Base-by-base conservation (phyloP, 2,329 filamentous ascomycete species). In the Ophiostoma pallidulum region DNA sequence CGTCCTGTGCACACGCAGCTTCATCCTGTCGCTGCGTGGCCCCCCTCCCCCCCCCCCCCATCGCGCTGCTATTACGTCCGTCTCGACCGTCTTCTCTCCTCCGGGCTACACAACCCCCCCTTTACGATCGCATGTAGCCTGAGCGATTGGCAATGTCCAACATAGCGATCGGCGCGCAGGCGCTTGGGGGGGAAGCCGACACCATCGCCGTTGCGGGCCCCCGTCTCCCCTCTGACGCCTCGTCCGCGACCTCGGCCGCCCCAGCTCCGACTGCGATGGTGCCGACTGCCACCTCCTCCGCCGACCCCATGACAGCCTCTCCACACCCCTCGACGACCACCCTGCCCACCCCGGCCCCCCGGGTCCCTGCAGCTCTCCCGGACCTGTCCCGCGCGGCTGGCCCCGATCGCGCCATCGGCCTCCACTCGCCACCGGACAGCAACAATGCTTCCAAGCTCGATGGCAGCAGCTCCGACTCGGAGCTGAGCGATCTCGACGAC, bases 401-500 rank as follows among this genome's bases (percentile, higher is more conserved):
- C 8, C 18, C 43, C 46, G 58, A 54, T 53, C 40, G 72, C 53
- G 64, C 68, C 26, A 66, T 63, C 51, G 76, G 76, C 56, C 64
- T 82, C 48, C 73, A 80, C 59, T 82, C 78, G 54, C 78, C 78
- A 36, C 79, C 79, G 43, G 77, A 82, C 57, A 80, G 75, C 61
- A 80, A 80, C 64, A 74, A 74, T 60, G 70, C 73, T 47, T 65
- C 70, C 58, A 80, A 78, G 59, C 70, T 76, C 52, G 76, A 80
- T 57, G 70, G 65, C 43, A 78, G 74, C 61, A 54, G 51, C 44
- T 55, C 54, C 18, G 77, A 82, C 57, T 83, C 80, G 45, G 80
- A 84, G 60, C 67, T 84, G 28, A 82, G 78, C 65, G 80, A 83
- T 46, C 69, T 82, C 45, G 79, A 82, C 53, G 79, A 82, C 53